These are phyloP conservation scores for Aegilops tauschii DNA, from an alignment of 176 grass and related monocot species.

Conservation along the genomic window DNA sequence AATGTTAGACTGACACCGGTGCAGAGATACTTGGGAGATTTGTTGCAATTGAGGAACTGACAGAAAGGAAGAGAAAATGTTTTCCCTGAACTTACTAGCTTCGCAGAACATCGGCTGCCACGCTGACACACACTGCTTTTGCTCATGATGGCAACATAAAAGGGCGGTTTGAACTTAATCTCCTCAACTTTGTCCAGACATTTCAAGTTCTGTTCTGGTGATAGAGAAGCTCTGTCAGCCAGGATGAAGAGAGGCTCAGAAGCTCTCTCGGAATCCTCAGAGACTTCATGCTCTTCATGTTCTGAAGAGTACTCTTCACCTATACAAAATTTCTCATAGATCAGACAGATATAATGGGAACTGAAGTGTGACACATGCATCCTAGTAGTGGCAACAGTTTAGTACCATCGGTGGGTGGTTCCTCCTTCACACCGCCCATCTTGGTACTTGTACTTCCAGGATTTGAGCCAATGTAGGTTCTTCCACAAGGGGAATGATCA, in stretches of 20 bases:
- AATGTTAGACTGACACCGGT: not conserved
- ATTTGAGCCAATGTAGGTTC: not conserved
- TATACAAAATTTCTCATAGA: not conserved
- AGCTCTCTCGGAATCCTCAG: not conserved
- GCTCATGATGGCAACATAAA: constrained; percentile 35
- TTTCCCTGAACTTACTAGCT: not conserved
- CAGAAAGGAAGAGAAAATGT: not conserved
- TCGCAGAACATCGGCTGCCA: not conserved
- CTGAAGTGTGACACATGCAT: not conserved
- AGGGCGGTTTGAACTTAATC: constrained; percentile 8
- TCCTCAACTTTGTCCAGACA: constrained; percentile 12
- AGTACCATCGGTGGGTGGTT: constrained; percentile 2
- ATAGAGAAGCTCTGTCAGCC: not conserved
- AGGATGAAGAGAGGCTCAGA: not conserved
- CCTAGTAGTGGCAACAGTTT: not conserved
- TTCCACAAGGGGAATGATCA: not conserved
- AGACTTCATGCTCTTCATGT: not conserved
- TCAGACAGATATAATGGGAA: not conserved
- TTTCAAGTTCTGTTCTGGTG: constrained; percentile 16
- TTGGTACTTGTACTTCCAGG: not conserved
- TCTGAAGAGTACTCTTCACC: not conserved
- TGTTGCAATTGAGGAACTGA: not conserved
- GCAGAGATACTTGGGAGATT: not conserved
- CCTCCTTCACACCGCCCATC: not conserved
- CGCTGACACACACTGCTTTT: not conserved